These are phyloP conservation scores for Lepidopterella palustris DNA, from an alignment of 495 filamentous ascomycete genomes.

Conservation along the genomic window DNA sequence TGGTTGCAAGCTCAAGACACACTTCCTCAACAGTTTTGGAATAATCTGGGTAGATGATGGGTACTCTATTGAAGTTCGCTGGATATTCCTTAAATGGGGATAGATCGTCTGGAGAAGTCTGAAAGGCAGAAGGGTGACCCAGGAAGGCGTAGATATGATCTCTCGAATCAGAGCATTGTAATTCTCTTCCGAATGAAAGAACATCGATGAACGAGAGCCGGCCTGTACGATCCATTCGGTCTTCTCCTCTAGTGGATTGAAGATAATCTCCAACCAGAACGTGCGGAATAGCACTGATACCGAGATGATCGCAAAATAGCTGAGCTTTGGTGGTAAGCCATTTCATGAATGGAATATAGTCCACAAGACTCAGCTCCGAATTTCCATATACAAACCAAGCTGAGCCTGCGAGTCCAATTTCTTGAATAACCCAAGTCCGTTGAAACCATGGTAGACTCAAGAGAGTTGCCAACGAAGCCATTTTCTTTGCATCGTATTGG, in stretches of 20 bases:
- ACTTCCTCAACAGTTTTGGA: not conserved
- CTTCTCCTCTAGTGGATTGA: too few species aligned
- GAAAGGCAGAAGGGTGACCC: not conserved
- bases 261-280: too few species aligned
- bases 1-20: not conserved
- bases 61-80: not conserved
- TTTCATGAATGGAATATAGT: not conserved
- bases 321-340: not conserved
- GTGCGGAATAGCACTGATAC: not conserved
- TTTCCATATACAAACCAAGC: not conserved
- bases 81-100: not conserved
- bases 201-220: not conserved
- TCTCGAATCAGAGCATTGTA: not conserved
- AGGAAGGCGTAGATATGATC: slow-evolving; percentile 1
- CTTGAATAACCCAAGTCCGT: not conserved
- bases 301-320: not conserved
- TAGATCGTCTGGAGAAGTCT: not conserved
- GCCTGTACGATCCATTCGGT: too few species aligned
- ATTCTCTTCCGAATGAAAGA: not conserved
- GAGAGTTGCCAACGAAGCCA: not conserved
- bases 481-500: not conserved
- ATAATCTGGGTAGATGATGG: not conserved
- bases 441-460: not conserved
- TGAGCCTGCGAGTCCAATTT: not conserved
- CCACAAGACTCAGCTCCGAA: not conserved